phyloP scores from a whole-genome alignment of 208 protist species.

The Leishmania arabica region DNA sequence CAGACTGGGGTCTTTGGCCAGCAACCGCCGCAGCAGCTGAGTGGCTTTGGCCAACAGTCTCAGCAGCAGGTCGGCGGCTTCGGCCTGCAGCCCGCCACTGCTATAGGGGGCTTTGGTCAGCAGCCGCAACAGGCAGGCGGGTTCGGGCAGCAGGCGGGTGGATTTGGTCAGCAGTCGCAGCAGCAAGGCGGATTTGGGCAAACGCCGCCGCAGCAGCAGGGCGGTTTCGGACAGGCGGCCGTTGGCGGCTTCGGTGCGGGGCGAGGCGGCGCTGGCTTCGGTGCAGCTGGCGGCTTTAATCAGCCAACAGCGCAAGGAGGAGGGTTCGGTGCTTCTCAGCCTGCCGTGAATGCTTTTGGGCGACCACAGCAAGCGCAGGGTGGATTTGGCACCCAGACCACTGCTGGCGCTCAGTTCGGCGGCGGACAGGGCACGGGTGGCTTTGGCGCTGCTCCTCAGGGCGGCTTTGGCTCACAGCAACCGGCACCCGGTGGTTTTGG shows the following conservation, averaged over 20 bases:
- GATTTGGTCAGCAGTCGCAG: slow-evolving; percentile 45
- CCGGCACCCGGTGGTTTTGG: slow-evolving; percentile 34
- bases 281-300: slow-evolving; percentile 14
- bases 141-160: slow-evolving; percentile 47
- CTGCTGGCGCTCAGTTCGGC: slow-evolving; percentile 11
- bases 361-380: slow-evolving; percentile 20
- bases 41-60: slow-evolving; percentile 50
- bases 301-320: slow-evolving; percentile 9
- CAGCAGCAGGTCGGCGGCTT: slow-evolving; percentile 29
- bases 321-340: slow-evolving; percentile 14
- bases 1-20: slow-evolving; percentile 35
- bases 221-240: slow-evolving; percentile 36
- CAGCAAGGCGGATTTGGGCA: slow-evolving; percentile 41
- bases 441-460: slow-evolving; percentile 27
- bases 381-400: slow-evolving; percentile 21
- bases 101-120: slow-evolving; percentile 49
- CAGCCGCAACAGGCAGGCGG: slow-evolving; percentile 29
- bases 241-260: slow-evolving; percentile 32
- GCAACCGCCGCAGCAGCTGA: slow-evolving; percentile 24
- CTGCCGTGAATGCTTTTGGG: slow-evolving; percentile 13
- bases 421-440: slow-evolving; percentile 22
- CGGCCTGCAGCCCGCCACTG: slow-evolving; percentile 31
- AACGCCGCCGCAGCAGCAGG: slow-evolving; percentile 7
- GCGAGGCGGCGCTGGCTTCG: slow-evolving; percentile 11
- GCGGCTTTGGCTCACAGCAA: slow-evolving; percentile 21